Conservation (phyloP, 2,329 filamentous ascomycete genomes). For the Peltaster fructicola region DNA sequence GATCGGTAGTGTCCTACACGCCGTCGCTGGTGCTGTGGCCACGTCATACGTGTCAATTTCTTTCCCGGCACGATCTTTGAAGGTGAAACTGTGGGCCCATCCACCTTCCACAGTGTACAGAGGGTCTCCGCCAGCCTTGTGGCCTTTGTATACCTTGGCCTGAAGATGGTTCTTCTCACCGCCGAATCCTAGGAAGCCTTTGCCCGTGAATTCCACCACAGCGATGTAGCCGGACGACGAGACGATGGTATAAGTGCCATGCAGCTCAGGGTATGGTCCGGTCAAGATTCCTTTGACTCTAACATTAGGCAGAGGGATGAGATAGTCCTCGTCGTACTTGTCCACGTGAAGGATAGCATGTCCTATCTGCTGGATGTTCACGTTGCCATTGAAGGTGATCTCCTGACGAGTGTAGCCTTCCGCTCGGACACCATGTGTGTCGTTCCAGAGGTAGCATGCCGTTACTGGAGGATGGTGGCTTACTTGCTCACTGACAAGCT, state of each 20-base stretch:
- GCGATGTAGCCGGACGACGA: constrained; percentile 25
- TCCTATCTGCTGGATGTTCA: constrained; percentile 30
- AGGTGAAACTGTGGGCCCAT: constrained; percentile 24
- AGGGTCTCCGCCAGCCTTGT: constrained; percentile 12
- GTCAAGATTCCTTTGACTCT: constrained; percentile 28
- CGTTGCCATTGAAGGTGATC: constrained; percentile 27
- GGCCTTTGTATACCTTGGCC: constrained; percentile 19
- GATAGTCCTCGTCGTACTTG: constrained; percentile 26
- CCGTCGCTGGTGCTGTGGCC: constrained; percentile 7
- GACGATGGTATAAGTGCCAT: constrained; percentile 24
- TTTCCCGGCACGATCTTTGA: constrained; percentile 19
- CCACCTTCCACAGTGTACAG: constrained; percentile 24
- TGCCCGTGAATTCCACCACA: constrained; percentile 27
- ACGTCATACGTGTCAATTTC: constrained; percentile 21
- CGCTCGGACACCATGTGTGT: constrained; percentile 24
- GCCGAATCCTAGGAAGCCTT: constrained; percentile 20
- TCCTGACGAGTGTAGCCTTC: constrained; percentile 30
- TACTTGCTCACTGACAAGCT: constrained; percentile 27
- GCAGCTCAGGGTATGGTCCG: constrained; percentile 28
- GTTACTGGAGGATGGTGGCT: constrained; percentile 30
- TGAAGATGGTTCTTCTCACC: constrained; percentile 27
- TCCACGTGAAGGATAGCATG: constrained; percentile 28
- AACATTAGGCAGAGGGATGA: constrained; percentile 28
- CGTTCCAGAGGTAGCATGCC: constrained; percentile 30
- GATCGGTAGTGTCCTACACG: constrained; percentile 14